Evolutionary conservation across 768 basidiomycete species (phyloP).

Genomic region (Hydnum rufescens): DNA sequence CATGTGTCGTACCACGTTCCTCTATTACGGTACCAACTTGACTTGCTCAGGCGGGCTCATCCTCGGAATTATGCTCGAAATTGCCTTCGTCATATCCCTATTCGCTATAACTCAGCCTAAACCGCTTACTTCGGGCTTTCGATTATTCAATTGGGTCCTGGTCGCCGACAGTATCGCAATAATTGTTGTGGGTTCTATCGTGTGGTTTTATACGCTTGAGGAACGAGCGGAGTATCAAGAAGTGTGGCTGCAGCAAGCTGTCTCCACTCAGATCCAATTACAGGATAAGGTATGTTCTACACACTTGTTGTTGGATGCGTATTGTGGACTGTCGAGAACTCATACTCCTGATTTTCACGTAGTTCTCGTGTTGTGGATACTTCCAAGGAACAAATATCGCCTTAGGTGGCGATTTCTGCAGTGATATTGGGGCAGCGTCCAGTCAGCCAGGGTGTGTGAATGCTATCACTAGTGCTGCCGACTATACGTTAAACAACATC

Average conservation of each 20-base stretch:
- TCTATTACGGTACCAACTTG: background rate
- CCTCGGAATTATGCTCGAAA: conserved; percentile 43
- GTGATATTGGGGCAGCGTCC: conserved; percentile 29
- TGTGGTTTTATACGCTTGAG: conserved; percentile 68
- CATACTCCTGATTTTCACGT: background rate
- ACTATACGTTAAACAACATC: conserved; percentile 53
- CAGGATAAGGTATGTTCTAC: conserved; percentile 46
- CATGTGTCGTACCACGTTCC: background rate
- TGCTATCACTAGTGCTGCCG: conserved; percentile 28
- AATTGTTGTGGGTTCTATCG: conserved; percentile 41
- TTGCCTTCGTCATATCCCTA: conserved; percentile 53
- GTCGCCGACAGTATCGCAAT: conserved; percentile 41
- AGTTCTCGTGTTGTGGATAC: conserved; percentile 80
- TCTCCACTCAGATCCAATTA: conserved; percentile 30
- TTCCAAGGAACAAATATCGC: conserved; percentile 35
- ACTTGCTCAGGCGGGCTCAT: conserved; percentile 38
- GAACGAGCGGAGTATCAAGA: conserved; percentile 47
- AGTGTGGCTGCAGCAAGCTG: conserved; percentile 25
- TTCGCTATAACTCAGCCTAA: conserved; percentile 49
- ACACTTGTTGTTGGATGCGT: background rate
- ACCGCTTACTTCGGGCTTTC: conserved; percentile 47
- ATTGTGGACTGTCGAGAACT: conserved; percentile 5
- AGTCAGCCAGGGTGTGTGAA: conserved; percentile 15
- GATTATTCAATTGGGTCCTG: conserved; percentile 58
- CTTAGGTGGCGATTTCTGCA: conserved; percentile 42